phyloP scores from a whole-genome alignment of 495 filamentous ascomycete species.

The Xylaria curta region DNA sequence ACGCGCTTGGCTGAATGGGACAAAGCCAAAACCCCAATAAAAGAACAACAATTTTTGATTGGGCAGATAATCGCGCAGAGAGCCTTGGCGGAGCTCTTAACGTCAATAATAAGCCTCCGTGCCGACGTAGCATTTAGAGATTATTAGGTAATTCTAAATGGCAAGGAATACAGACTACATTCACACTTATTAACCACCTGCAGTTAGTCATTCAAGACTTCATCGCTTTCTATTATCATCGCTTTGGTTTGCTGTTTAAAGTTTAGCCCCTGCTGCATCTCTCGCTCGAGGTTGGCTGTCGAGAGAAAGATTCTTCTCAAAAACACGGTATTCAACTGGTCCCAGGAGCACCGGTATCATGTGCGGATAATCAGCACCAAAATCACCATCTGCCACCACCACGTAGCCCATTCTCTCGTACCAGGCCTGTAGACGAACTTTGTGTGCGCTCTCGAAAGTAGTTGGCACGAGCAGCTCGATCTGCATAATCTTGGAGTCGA shows the following conservation, averaged over 20 bases:
- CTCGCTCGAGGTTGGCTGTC: neutral
- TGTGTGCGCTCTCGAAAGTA: constrained; percentile 18
- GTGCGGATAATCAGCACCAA: constrained; percentile 24
- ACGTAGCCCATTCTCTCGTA: constrained; percentile 24
- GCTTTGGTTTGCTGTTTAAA: neutral
- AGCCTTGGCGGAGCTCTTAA: neutral
- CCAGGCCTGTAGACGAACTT: constrained; percentile 23
- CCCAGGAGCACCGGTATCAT: constrained; percentile 21
- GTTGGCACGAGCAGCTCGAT: constrained; percentile 26
- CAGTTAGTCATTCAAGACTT: neutral
- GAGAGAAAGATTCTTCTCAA: constrained; percentile 16
- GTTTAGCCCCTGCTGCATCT: constrained; percentile 7
- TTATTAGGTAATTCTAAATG: neutral
- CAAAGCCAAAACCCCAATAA: no score
- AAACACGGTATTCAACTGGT: constrained; percentile 22
- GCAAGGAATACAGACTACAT: neutral
- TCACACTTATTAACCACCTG: neutral
- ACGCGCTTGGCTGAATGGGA: neutral
- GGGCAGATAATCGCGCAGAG: neutral
- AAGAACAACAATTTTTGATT: neutral
- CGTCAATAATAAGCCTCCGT: neutral
- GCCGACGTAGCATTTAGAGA: neutral
- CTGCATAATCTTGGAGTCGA: neutral
- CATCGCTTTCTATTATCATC: neutral
- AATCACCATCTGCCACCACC: constrained; percentile 15